Evolutionary conservation across 148 eudicot species (phyloP).

Genomic region (Dysphania ambrosioides): DNA sequence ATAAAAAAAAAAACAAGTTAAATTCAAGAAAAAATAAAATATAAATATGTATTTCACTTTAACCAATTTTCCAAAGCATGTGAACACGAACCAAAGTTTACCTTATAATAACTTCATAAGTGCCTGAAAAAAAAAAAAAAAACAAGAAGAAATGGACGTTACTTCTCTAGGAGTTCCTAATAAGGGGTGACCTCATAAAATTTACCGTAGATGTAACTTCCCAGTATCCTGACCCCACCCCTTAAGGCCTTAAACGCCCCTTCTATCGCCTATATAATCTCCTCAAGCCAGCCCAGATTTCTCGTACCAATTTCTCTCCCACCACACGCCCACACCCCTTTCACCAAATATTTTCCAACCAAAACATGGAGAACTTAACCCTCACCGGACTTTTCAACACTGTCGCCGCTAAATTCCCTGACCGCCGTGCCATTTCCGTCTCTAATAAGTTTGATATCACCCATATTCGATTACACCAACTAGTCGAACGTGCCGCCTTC

Average conservation of each 20-base stretch:
- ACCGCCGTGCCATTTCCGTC: conserved; percentile 63
- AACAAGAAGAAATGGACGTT: no score
- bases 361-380: conserved; percentile 48
- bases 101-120: no score
- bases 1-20: no score
- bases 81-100: no score
- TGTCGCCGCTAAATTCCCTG: conserved; percentile 55
- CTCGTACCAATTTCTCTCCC: background rate
- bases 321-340: background rate
- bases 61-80: no score
- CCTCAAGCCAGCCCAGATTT: background rate
- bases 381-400: conserved; percentile 55
- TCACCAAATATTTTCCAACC: background rate
- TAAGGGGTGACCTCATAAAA: no score
- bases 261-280: conserved; percentile 13
- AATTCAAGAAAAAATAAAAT: no score
- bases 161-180: no score
- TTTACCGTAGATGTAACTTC: background rate
- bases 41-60: no score
- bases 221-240: no score
- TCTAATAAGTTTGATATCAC: conserved; percentile 66
- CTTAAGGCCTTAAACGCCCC: no score
- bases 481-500: conserved; percentile 54
- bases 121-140: no score
- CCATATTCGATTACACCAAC: conserved; percentile 42